Conservation (phyloP, 805 yeast genomes). For the Lachancea fermentati region DNA sequence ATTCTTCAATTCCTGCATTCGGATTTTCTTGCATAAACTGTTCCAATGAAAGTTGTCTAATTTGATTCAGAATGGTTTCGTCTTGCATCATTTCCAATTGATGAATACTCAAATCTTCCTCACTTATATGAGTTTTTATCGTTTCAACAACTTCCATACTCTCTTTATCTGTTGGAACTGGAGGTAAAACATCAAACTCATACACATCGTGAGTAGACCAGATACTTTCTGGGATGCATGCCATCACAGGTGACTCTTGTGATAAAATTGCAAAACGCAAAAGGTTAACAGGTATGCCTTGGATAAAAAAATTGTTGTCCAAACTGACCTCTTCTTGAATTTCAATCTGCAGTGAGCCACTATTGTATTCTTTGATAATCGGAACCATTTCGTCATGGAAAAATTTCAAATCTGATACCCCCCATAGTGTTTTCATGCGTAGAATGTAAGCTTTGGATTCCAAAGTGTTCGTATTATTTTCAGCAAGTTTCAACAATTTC, state of each 20-base stretch:
- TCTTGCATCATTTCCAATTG: conserved; percentile 30
- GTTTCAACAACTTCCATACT: conserved; percentile 34
- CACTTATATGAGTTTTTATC: conserved; percentile 32
- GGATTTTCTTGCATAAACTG: conserved; percentile 25
- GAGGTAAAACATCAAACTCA: conserved; percentile 73
- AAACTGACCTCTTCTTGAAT: conserved; percentile 1
- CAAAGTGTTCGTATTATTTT: conserved; percentile 15
- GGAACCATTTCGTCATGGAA: conserved; percentile 38
- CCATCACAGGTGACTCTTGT: conserved; percentile 67
- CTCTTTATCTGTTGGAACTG: conserved; percentile 36
- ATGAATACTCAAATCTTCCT: conserved; percentile 22
- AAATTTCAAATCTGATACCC: conserved; percentile 42
- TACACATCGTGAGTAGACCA: conserved; percentile 59
- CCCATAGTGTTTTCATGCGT: conserved; percentile 52
- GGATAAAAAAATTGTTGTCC: conserved; percentile 20
- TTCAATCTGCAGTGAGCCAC: conserved; percentile 7
- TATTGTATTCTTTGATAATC: conserved; percentile 17
- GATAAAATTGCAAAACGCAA: conserved; percentile 64
- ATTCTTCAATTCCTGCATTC: conserved; percentile 6
- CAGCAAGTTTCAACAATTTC: conserved; percentile 11
- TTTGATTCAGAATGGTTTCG: conserved; percentile 27
- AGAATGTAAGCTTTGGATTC: conserved; percentile 54
- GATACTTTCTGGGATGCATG: conserved; percentile 53
- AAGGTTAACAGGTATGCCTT: conserved; percentile 50
- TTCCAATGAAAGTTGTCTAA: conserved; percentile 29